phyloP scores from a whole-genome alignment of 371 early-diverging fungal genomes.

The Rhizopus delemar region DNA sequence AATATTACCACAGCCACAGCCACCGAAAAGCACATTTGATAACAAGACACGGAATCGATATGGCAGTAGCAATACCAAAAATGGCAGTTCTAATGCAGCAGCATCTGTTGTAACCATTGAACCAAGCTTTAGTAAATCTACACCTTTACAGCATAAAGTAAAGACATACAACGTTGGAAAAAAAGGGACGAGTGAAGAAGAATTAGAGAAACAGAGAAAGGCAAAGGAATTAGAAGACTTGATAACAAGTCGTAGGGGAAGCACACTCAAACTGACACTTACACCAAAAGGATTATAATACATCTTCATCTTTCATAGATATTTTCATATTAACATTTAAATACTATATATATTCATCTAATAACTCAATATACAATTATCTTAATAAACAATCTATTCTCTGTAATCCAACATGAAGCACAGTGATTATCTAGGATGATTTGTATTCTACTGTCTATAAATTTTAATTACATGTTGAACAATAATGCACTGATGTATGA shows the following conservation, averaged over 20 bases:
- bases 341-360: too few relatives aligned
- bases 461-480: too few relatives aligned
- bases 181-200: constrained; percentile 5
- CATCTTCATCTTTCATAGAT: neutral
- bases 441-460: too few relatives aligned
- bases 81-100: neutral
- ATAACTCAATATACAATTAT: too few relatives aligned
- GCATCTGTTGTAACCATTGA: neutral
- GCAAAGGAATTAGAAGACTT: constrained; percentile 36
- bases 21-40: neutral
- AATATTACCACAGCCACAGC: neutral
- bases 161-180: constrained; percentile 24
- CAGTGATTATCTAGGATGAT: too few relatives aligned
- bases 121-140: constrained; percentile 13
- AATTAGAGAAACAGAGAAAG: constrained; percentile 28
- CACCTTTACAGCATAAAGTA: constrained; percentile 17
- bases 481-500: too few relatives aligned
- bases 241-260: constrained; percentile 36
- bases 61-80: neutral
- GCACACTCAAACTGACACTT: constrained; percentile 39
- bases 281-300: constrained; percentile 26
- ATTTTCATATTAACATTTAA: neutral
- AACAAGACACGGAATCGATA: too few relatives aligned
- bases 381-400: too few relatives aligned
- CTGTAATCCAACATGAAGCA: too few relatives aligned